Conservation (phyloP, 2,329 filamentous ascomycete species). For the Cordyceps militaris region DNA sequence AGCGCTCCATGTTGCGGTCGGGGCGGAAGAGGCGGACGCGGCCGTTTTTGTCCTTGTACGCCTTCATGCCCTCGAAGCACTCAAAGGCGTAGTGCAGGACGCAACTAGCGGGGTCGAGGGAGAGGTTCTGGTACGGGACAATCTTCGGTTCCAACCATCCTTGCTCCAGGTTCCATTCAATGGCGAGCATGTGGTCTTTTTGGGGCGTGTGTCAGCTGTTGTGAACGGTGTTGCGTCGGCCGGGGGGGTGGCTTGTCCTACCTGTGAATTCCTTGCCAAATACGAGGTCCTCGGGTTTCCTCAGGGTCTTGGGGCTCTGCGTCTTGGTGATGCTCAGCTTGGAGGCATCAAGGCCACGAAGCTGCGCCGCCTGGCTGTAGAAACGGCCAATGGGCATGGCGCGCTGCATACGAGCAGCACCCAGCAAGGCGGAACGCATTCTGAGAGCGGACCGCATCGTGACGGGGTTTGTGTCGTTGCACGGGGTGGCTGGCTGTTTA, state of each 20-base stretch:
- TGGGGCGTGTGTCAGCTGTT: neutral
- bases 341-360: slow-evolving; percentile 66
- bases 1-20: slow-evolving; percentile 88
- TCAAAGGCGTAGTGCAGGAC: slow-evolving; percentile 99
- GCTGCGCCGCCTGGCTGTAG: slow-evolving; percentile 49
- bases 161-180: slow-evolving; percentile 81
- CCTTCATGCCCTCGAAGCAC: slow-evolving; percentile 99
- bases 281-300: slow-evolving; percentile 72
- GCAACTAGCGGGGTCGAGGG: slow-evolving; percentile 89
- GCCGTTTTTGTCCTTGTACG: slow-evolving; percentile 81
- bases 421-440: slow-evolving; percentile 30
- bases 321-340: slow-evolving; percentile 71
- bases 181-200: slow-evolving; percentile 89
- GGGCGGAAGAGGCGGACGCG: slow-evolving; percentile 84
- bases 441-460: slow-evolving; percentile 11
- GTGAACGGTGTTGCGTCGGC: neutral
- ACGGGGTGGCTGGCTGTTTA: neutral
- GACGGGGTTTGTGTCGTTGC: neutral
- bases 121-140: slow-evolving; percentile 92
- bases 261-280: slow-evolving; percentile 91
- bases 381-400: slow-evolving; percentile 26
- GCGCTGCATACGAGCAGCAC: slow-evolving; percentile 30
- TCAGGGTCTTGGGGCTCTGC: slow-evolving; percentile 63
- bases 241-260: slow-evolving; percentile 29
- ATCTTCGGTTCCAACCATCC: slow-evolving; percentile 84